Conservation (phyloP, 192 early-diverging fungal species). For the Gamsiella multidivaricata region DNA sequence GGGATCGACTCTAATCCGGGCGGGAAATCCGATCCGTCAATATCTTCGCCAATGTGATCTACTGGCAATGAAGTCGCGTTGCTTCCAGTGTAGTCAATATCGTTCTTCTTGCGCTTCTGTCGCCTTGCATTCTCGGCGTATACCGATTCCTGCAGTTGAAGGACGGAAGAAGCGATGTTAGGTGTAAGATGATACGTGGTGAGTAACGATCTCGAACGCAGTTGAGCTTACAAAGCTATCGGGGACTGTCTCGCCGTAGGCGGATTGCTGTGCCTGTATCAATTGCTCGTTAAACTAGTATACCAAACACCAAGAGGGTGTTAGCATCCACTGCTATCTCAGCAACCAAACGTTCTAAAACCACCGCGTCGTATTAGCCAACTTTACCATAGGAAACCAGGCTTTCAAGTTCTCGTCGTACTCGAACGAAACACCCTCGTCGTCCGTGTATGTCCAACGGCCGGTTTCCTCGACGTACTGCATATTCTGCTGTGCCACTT, state of each 20-base stretch:
- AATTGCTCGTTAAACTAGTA: constrained; percentile 68
- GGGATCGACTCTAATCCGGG: constrained; percentile 21
- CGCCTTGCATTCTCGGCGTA: constrained; percentile 38
- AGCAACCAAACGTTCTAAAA: background rate
- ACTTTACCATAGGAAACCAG: constrained; percentile 90
- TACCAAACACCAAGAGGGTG: background rate
- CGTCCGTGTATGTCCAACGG: constrained; percentile 82
- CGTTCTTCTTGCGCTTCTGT: constrained; percentile 37
- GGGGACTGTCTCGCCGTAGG: constrained; percentile 64
- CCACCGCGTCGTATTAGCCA: background rate
- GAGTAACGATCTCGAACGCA: too few relatives aligned
- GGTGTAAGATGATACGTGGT: too few relatives aligned
- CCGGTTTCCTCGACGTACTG: constrained; percentile 77
- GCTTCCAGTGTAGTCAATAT: constrained; percentile 21
- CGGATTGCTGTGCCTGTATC: constrained; percentile 72
- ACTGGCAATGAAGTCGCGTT: background rate
- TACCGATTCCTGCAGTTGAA: constrained; percentile 37
- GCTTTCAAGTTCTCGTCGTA: constrained; percentile 82
- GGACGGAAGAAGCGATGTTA: background rate
- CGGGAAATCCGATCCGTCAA: background rate
- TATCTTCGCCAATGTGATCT: background rate
- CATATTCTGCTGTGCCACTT: constrained; percentile 42
- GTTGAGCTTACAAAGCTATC: constrained; percentile 27
- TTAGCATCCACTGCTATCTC: background rate
- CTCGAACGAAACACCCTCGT: constrained; percentile 85